Conservation (phyloP, 805 yeast species). For the Yamadazyma tumulicola region DNA sequence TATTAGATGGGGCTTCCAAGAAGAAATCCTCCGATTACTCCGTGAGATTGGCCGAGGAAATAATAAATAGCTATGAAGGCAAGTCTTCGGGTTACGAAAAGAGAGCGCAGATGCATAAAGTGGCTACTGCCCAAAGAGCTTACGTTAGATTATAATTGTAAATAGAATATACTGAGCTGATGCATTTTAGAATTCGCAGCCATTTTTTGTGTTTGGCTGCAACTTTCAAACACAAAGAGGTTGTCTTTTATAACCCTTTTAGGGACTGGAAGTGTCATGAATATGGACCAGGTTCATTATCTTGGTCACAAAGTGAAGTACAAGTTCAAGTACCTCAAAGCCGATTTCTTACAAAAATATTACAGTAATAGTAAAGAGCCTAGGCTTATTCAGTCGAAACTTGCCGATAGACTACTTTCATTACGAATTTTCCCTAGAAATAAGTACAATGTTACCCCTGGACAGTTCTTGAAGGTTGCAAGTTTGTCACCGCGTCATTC, state of each 20-base stretch:
- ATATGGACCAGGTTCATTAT: slow-evolving; percentile 10
- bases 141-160: slow-evolving; percentile 44
- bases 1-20: slow-evolving; percentile 76
- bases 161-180: slow-evolving; percentile 11
- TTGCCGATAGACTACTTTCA: slow-evolving; percentile 31
- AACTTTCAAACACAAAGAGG: slow-evolving; percentile 2
- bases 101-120: slow-evolving; percentile 75
- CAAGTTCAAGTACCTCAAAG: slow-evolving; percentile 28
- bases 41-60: slow-evolving; percentile 89
- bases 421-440: slow-evolving; percentile 37
- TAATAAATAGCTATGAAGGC: slow-evolving; percentile 72
- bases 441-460: slow-evolving; percentile 26
- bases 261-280: neutral
- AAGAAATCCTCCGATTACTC: slow-evolving; percentile 78
- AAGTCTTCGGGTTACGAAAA: slow-evolving; percentile 81
- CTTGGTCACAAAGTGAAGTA: slow-evolving; percentile 24
- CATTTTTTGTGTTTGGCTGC: slow-evolving; percentile 5
- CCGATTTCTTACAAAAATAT: slow-evolving; percentile 34
- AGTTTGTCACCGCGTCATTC: too few relatives aligned
- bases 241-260: neutral
- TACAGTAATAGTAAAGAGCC: slow-evolving; percentile 37
- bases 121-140: slow-evolving; percentile 86
- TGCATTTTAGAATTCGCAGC: slow-evolving; percentile 3
- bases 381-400: slow-evolving; percentile 34
- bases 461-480: slow-evolving; percentile 28